Evolutionary conservation across 768 basidiomycete species (phyloP), one percentile per base, ranked within the genome.

Genomic region (Brasilioporus rufonigricans): DNA sequence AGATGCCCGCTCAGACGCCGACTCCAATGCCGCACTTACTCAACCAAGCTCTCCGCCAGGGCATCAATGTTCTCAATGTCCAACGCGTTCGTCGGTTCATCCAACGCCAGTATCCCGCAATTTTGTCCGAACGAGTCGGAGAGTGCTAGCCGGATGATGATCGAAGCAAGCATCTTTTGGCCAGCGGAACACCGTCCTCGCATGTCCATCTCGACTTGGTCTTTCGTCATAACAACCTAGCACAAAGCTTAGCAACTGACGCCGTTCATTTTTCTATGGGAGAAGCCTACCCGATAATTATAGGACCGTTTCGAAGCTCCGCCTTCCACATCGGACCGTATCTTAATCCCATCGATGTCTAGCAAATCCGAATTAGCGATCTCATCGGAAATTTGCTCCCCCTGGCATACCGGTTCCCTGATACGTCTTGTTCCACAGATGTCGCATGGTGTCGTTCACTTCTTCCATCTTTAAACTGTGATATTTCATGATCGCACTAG

Each of bases 171-270:
- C 82, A 98, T 98, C 75, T 99, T 99, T 74, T 99, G 97, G 0
- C 97, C 97, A 1, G 97, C 97, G 16, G 91, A 94, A 73, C 97
- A 99, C 59, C 97, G 85, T 24, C 97, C 97, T 53, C 97, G 86
- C 97, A 99, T 99, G 73, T 98, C 97, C 91, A 99, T 94, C 73
- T 98, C 96, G 8, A 98, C 95, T 65, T 94, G 90, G 69, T 98
- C 95, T 75, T 99, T 99, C 49, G 89, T 92, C 96, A 99, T 98
- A 60, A 98, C 96, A 55, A 98, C 93, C 93, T 96, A 24, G 16
- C 21, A 19, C 32, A 18, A 31, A 49, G 33, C 48, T 73, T 52
- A 65, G 57, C 46, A 54, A 44, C 52, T 24, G 52, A 40, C 44
- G 55, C 50, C 46, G 45, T 45, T 12, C 47, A 53, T 39, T 31